Evolutionary conservation across 2,329 filamentous ascomycete species (phyloP).

Genomic region (Stenocarpella maydis): DNA sequence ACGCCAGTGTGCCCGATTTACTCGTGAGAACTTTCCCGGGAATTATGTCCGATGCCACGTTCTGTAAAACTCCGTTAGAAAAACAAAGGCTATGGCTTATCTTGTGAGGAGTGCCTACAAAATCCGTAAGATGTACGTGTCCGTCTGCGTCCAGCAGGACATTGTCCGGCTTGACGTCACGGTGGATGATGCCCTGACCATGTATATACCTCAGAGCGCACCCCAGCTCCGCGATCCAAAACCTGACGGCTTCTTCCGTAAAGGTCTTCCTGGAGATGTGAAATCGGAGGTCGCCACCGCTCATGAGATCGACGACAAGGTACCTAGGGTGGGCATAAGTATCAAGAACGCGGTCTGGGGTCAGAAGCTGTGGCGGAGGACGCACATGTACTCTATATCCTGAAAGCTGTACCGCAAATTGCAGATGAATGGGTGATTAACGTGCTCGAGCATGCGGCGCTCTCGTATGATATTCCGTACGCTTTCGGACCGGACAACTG

Average conservation of each 20-base stretch:
- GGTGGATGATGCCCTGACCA: slow-evolving; percentile 85
- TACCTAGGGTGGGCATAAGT: slow-evolving; percentile 67
- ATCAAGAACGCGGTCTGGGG: background rate
- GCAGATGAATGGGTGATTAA: slow-evolving; percentile 97
- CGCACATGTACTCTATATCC: slow-evolving; percentile 97
- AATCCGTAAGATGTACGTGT: slow-evolving; percentile 97
- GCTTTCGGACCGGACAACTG: slow-evolving; percentile 96
- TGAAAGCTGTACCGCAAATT: slow-evolving; percentile 99
- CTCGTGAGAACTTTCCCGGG: slow-evolving; percentile 86
- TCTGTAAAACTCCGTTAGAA: slow-evolving; percentile 65
- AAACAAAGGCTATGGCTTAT: slow-evolving; percentile 21
- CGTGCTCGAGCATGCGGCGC: slow-evolving; percentile 95
- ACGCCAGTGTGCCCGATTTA: slow-evolving; percentile 95
- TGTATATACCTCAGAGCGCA: slow-evolving; percentile 92
- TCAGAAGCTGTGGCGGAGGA: slow-evolving; percentile 31
- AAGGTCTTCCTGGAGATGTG: slow-evolving; percentile 98
- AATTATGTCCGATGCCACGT: slow-evolving; percentile 93
- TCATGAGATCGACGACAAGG: slow-evolving; percentile 98
- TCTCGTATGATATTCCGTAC: slow-evolving; percentile 98
- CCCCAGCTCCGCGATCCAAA: slow-evolving; percentile 95
- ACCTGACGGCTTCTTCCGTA: slow-evolving; percentile 94
- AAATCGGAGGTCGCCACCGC: slow-evolving; percentile 93
- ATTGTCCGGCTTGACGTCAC: slow-evolving; percentile 93
- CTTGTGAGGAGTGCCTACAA: slow-evolving; percentile 69
- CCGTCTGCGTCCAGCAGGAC: slow-evolving; percentile 87